Percentiles rank a stretch among this genome's conserved stretches.
Conservation (phyloP, 305 asterid genomes). For the Withania somnifera region DNA sequence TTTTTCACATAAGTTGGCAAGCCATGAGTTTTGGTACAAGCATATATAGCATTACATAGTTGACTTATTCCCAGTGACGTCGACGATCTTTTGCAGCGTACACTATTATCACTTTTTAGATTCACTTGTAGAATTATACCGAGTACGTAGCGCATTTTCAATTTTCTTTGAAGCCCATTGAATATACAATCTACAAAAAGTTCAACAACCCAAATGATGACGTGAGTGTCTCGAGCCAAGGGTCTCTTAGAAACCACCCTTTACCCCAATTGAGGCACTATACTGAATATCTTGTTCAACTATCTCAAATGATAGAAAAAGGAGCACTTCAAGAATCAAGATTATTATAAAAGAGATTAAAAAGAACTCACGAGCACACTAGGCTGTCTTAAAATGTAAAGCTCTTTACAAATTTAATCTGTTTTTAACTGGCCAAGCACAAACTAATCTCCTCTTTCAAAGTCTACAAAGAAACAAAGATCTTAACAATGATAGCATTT, state of each 20-base stretch:
- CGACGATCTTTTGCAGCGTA: no score
- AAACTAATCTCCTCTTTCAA: not conserved
- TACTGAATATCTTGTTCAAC: no score
- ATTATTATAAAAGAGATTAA: not conserved
- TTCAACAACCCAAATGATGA: not conserved
- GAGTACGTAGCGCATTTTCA: no score
- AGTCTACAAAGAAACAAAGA: not conserved
- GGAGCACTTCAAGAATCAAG: not conserved
- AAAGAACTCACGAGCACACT: not conserved
- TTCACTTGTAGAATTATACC: no score
- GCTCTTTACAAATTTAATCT: not conserved
- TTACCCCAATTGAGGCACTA: no score
- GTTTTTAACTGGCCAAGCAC: not conserved
- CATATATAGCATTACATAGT: not conserved
- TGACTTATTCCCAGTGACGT: no score
- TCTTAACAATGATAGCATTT: not conserved
- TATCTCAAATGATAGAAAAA: not conserved
- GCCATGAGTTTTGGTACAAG: not conserved
- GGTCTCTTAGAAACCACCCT: no score
- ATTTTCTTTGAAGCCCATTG: no score
- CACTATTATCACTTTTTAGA: no score
- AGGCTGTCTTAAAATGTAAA: not conserved
- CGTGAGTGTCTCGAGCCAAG: no score
- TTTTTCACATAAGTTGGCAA: not conserved
- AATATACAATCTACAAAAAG: not conserved